Evolutionary conservation across 2,329 filamentous ascomycete species (phyloP).

Genomic region (Calonectria pauciramosa): DNA sequence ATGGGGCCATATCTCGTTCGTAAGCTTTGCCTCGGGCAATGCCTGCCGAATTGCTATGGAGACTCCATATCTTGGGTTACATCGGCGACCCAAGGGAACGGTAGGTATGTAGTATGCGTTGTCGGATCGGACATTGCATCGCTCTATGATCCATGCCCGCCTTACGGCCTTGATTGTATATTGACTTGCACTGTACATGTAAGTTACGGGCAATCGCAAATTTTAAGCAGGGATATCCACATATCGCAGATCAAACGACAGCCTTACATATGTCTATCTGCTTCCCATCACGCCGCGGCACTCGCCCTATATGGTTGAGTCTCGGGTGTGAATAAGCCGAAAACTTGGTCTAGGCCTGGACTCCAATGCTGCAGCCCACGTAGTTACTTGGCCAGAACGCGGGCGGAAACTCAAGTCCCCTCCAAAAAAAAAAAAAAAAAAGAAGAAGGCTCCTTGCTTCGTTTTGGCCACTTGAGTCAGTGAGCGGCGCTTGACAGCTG

Average conservation of each 20-base stretch:
- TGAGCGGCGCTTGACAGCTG: conserved; percentile 36
- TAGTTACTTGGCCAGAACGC: background rate
- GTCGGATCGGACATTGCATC: conserved; percentile 11
- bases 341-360: background rate
- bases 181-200: background rate
- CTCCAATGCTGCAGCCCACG: background rate
- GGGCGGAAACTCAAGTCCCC: background rate
- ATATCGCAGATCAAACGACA: background rate
- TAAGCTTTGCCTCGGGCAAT: background rate
- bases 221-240: conserved; percentile 9
- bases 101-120: conserved; percentile 9
- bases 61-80: conserved; percentile 9
- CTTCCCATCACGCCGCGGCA: background rate
- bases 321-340: background rate
- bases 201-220: background rate
- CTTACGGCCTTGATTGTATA: conserved; percentile 7
- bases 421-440: background rate
- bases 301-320: background rate
- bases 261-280: background rate
- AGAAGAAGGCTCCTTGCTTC: background rate
- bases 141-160: conserved; percentile 4
- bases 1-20: background rate
- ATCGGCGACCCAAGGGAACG: conserved; percentile 12
- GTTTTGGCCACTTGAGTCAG: conserved; percentile 3
- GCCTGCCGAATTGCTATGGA: conserved; percentile 3